Conservation (phyloP, 2,329 filamentous ascomycete species). For the Blumeriella jaapii region DNA sequence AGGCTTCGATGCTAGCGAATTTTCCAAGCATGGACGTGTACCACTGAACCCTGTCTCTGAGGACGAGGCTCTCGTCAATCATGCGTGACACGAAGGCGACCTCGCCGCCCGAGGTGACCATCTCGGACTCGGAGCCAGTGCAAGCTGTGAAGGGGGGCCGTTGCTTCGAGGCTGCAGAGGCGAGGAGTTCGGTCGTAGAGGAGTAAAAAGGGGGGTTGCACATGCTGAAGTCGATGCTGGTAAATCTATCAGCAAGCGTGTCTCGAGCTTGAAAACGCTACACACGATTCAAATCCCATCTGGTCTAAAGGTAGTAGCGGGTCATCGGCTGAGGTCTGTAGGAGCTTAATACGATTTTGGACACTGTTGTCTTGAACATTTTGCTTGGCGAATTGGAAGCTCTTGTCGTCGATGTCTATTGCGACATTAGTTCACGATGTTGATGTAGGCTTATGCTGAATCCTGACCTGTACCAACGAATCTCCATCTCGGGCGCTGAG, state of each 20-base stretch:
- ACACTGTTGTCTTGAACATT: slow-evolving; percentile 62
- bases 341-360: slow-evolving; percentile 49
- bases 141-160: slow-evolving; percentile 58
- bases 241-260: slow-evolving; percentile 9
- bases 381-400: slow-evolving; percentile 48
- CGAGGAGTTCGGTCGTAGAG: slow-evolving; percentile 56
- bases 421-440: too few relatives aligned
- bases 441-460: too few relatives aligned
- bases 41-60: slow-evolving; percentile 61
- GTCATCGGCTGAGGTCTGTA: slow-evolving; percentile 40
- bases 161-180: slow-evolving; percentile 53
- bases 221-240: slow-evolving; percentile 72
- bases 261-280: slow-evolving; percentile 1
- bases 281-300: slow-evolving; percentile 33
- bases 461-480: slow-evolving; percentile 54
- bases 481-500: slow-evolving; percentile 55
- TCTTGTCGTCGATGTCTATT: slow-evolving; percentile 64
- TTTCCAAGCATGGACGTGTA: slow-evolving; percentile 90
- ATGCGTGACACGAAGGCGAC: slow-evolving; percentile 61
- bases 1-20: slow-evolving; percentile 50
- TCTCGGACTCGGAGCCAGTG: slow-evolving; percentile 71
- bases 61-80: slow-evolving; percentile 52
- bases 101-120: slow-evolving; percentile 75
- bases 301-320: slow-evolving; percentile 48
- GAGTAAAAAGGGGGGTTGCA: slow-evolving; percentile 92